Base-by-base conservation (phyloP, 495 filamentous ascomycete genomes). In the Jackrogersella minutella region DNA sequence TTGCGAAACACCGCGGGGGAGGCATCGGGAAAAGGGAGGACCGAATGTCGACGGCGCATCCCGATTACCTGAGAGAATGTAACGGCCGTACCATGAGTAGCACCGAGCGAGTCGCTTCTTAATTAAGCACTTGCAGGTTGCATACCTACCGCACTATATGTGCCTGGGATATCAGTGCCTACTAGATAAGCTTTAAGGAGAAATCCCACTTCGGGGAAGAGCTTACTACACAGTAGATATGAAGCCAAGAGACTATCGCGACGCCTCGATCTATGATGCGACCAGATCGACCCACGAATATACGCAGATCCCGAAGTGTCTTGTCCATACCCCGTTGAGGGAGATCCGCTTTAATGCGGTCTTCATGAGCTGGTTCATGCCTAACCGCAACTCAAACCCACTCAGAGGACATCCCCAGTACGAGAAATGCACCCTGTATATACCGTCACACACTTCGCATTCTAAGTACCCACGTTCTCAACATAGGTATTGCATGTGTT, bases 21-120 rank as follows among this genome's bases (percentile, higher is more conserved):
- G n/a, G 22, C n/a, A n/a, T n/a, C 21, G 33, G 26, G 17, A 21
- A 19, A n/a, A 34, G 24, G 44, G 40, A 40, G 22, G 24, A 33
- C 11, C 17, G 21, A 41, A 43, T 14, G 10, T 13, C 17, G 1
- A n/a, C 36, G 53, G 22, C 22, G 43, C 14, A 26, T 33, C 26
- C 40, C 33, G 53, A 56, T 30, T 26, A 36, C 40, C 55, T 28
- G 47, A 50, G 30, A 16, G 53, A 24, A 56, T 60, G 49, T 41
- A 60, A 64, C 57, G 47, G 57, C 66, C 61, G 56, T 53, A 58
- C n/a, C 22, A 33, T 14, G 43, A 62, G 61, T 59, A 21, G 41
- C n/a, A 49, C 54, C 31, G 49, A 51, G 39, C 31, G 49, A 51
- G 39, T 44, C 34, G 33, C 24, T 50, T 43, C 17, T 46, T 26